Percentiles rank a stretch among this genome's conserved stretches.
phyloP scores from a whole-genome alignment of 495 filamentous ascomycete species.

The Melanomma pulvis-pyrius region DNA sequence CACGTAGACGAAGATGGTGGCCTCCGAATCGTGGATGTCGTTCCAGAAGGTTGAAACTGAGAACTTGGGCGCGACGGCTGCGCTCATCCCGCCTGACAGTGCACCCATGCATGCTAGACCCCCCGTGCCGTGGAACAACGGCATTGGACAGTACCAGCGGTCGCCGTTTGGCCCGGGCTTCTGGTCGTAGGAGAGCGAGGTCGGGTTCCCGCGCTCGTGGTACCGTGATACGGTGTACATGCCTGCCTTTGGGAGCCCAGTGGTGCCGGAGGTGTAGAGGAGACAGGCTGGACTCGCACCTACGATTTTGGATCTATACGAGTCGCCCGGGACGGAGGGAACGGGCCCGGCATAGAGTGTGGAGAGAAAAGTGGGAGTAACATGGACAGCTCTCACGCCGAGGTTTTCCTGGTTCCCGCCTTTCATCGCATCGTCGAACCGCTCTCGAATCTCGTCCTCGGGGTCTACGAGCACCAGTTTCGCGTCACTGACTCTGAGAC shows the following conservation, averaged over 20 bases:
- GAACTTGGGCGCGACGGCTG: conserved; percentile 71
- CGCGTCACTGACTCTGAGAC: conserved; percentile 61
- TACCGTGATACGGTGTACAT: conserved; percentile 53
- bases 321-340: conserved; percentile 51
- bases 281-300: conserved; percentile 57
- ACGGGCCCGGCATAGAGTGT: conserved; percentile 53
- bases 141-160: conserved; percentile 77
- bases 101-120: conserved; percentile 56
- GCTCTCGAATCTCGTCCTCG: conserved; percentile 55
- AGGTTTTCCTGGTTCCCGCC: conserved; percentile 51
- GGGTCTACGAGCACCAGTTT: conserved; percentile 67
- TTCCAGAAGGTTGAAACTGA: conserved; percentile 71
- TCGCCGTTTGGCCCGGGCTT: conserved; percentile 53
- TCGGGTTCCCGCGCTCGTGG: conserved; percentile 37
- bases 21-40: conserved; percentile 66
- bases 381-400: conserved; percentile 55
- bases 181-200: conserved; percentile 37
- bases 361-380: conserved; percentile 52
- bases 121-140: conserved; percentile 78
- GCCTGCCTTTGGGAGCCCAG: conserved; percentile 65
- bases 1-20: conserved; percentile 76
- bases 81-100: conserved; percentile 58
- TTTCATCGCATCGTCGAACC: conserved; percentile 56
- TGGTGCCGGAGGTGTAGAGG: conserved; percentile 69
- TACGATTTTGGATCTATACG: conserved; percentile 51